A percentile compares a stretch with the other conserved stretches of the same genome.
Conservation (phyloP, 306 rosid genomes). For the Sphenostylis stenocarpa region DNA sequence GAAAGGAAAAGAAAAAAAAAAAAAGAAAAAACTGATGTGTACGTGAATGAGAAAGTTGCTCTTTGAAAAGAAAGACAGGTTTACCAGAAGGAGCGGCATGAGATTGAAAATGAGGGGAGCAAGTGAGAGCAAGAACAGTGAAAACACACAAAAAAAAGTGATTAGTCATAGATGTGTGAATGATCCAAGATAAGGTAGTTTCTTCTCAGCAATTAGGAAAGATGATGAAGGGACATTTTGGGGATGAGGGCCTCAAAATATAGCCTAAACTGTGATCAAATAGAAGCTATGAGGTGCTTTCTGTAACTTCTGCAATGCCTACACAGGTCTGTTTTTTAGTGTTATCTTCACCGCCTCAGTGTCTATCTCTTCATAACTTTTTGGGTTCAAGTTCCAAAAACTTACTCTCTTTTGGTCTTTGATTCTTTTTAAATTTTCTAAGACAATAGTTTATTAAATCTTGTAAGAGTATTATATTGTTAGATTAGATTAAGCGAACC, state of each 20-base stretch:
- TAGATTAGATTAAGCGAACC: too few species aligned
- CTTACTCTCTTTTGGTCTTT: neutral
- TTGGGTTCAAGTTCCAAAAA: too few species aligned
- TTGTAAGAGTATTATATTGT: too few species aligned
- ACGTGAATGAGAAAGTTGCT: neutral
- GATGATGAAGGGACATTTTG: conserved; percentile 2
- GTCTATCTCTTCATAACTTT: too few species aligned
- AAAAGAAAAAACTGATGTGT: neutral
- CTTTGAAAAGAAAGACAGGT: neutral
- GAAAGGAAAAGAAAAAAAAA: neutral
- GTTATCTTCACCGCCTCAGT: neutral
- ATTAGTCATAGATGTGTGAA: conserved; percentile 49
- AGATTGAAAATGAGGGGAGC: conserved; percentile 55
- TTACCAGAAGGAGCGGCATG: conserved; percentile 85
- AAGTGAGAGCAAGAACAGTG: conserved; percentile 36
- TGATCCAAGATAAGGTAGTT: neutral
- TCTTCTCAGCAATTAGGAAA: neutral
- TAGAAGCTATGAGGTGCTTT: conserved; percentile 9
- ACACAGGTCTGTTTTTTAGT: neutral
- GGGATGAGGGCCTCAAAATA: neutral
- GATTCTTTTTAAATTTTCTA: too few species aligned
- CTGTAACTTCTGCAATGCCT: neutral
- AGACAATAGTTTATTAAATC: too few species aligned
- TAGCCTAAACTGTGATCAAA: neutral
- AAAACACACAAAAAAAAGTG: conserved; percentile 40